Conservation (phyloP, 139 green algal genomes). For the Tetradesmus obliquus region DNA sequence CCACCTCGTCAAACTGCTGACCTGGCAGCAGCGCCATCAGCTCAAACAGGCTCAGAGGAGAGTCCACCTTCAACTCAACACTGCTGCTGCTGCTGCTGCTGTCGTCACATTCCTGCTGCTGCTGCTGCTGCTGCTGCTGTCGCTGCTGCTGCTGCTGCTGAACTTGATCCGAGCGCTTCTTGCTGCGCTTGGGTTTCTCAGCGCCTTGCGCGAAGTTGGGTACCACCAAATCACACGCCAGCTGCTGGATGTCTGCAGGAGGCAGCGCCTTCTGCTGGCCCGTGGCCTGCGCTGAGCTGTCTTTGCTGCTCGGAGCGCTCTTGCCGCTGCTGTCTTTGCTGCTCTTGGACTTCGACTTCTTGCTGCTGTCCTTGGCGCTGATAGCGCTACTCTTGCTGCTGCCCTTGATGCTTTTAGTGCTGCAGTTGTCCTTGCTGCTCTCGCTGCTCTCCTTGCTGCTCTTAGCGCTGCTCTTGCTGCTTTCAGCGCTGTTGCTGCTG, state of each 20-base stretch:
- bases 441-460: not conserved
- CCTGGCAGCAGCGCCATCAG: constrained; percentile 1
- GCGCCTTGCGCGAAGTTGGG: not conserved
- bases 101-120: too few relatives aligned
- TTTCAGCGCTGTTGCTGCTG: not conserved
- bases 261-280: not conserved
- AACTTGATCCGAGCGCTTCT: not conserved
- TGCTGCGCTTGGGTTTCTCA: not conserved
- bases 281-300: not conserved
- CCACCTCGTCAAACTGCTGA: not conserved
- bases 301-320: not conserved
- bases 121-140: not conserved
- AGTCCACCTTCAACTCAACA: not conserved
- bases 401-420: not conserved
- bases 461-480: not conserved
- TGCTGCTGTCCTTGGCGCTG: not conserved
- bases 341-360: not conserved
- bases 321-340: not conserved
- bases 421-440: not conserved
- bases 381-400: not conserved
- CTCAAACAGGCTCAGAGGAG: not conserved
- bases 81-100: too few relatives aligned
- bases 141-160: not conserved
- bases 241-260: not conserved
- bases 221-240: not conserved